phyloP scores from a whole-genome alignment of 495 filamentous ascomycete species.

The Daldinia concentrica region DNA sequence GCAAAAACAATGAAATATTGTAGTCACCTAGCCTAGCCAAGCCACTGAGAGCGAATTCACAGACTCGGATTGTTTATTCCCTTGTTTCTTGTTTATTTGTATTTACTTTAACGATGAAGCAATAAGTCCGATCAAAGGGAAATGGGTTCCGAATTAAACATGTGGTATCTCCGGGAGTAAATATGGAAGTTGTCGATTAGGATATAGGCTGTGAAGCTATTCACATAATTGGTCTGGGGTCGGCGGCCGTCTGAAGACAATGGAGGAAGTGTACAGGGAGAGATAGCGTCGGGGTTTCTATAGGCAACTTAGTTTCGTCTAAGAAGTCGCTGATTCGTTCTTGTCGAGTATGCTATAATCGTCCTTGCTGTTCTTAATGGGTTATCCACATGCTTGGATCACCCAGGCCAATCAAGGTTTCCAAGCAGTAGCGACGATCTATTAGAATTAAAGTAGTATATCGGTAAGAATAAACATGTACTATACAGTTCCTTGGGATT shows the following conservation, averaged over 20 bases:
- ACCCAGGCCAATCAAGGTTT: constrained; percentile 29
- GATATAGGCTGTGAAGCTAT: background rate
- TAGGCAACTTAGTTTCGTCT: background rate
- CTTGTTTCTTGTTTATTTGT: background rate
- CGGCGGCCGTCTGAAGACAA: background rate
- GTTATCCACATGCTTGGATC: constrained; percentile 3
- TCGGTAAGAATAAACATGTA: background rate
- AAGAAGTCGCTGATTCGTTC: background rate
- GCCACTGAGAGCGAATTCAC: background rate
- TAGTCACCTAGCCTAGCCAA: background rate
- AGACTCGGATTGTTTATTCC: background rate
- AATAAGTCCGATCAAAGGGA: background rate
- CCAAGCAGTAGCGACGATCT: background rate
- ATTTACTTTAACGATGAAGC: background rate
- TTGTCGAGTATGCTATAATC: background rate
- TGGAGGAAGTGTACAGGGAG: background rate
- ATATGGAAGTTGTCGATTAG: background rate
- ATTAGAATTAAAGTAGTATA: background rate
- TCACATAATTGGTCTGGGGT: background rate
- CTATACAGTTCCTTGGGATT: background rate
- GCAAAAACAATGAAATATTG: background rate
- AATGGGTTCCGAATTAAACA: background rate
- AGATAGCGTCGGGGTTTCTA: background rate
- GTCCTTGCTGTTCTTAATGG: background rate
- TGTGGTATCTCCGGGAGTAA: background rate